Percentiles rank a stretch among this genome's conserved stretches.
phyloP scores from a whole-genome alignment of 106 monocot species.

The Dendrobium huoshanense region DNA sequence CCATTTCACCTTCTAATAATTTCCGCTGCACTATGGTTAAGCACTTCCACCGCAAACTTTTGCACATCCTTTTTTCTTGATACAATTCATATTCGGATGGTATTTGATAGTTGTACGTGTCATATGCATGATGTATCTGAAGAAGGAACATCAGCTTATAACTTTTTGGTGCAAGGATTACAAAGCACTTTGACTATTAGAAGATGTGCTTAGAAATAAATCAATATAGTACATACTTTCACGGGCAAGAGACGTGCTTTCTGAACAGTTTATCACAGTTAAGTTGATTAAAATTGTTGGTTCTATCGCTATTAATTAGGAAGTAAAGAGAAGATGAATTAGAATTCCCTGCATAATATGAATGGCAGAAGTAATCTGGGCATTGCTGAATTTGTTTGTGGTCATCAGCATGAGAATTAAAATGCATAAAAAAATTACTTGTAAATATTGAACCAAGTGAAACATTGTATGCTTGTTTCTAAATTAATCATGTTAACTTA shows the following conservation, averaged over 20 bases:
- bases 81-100: background rate
- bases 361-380: background rate
- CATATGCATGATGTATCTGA: background rate
- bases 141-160: background rate
- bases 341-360: background rate
- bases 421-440: background rate
- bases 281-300: background rate
- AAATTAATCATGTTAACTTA: background rate
- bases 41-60: background rate
- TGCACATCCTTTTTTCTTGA: background rate
- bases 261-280: background rate
- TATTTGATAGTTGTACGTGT: background rate
- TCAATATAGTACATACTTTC: background rate
- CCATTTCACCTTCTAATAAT: background rate
- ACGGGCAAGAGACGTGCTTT: background rate
- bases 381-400: background rate
- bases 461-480: background rate
- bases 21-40: background rate
- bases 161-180: background rate
- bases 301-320: background rate
- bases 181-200: background rate
- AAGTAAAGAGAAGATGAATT: background rate
- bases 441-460: background rate
- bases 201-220: background rate
- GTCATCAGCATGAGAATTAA: background rate